Evolutionary conservation across 1,284 basidiomycete genomes (phyloP), one percentile per base, ranked within the genome.

Genomic region (Ustilago esculenta): DNA sequence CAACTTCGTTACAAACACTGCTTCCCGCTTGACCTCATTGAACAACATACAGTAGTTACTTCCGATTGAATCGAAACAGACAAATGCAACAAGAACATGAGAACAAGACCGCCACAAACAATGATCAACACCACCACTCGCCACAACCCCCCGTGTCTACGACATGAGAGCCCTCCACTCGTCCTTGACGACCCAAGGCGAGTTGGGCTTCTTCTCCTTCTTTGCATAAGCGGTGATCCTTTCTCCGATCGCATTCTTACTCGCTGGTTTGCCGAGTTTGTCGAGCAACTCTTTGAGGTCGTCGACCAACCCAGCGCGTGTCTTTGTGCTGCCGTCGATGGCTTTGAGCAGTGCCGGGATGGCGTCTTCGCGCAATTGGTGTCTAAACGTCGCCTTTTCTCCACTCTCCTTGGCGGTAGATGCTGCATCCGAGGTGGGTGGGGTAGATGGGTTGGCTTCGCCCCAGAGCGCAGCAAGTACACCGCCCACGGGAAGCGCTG

Each of bases 231-330:
- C 70, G 4, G 55, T 43, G 17, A 78, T 30, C 9, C 68, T 55
- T 23, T 72, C 59, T 7, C 58, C 71, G 32, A 78, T 75, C 4
- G 76, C 69, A 25, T 67, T 66, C 58, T 78, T 78, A 35, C 68
- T 72, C 3, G 73, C 70, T 7, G 51, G 20, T 29, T 52, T 69
- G n/a, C 68, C 60, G 9, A 50, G 40, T 15, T 61, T 52, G n/a
- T 66, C 72, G 35, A 78, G 67, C 45, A 60, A 29, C 34, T 76
- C 74, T 29, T 75, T 70, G 7, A 78, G 34, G 33, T 78, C 76
- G 40, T 78, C 76, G 2, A 78, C 42, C 21, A 78, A 50, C 2
- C 69, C 76, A 1, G 74, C 69, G 21, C 75, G 60, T 0, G 72
- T 71, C 21, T 75, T 72, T 10, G 72, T 76, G 30, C 72, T 73